A percentile compares a stretch with the other conserved stretches of the same genome.
Evolutionary conservation across 2,329 filamentous ascomycete genomes (phyloP).

Genomic region (Trichoderma sp.): DNA sequence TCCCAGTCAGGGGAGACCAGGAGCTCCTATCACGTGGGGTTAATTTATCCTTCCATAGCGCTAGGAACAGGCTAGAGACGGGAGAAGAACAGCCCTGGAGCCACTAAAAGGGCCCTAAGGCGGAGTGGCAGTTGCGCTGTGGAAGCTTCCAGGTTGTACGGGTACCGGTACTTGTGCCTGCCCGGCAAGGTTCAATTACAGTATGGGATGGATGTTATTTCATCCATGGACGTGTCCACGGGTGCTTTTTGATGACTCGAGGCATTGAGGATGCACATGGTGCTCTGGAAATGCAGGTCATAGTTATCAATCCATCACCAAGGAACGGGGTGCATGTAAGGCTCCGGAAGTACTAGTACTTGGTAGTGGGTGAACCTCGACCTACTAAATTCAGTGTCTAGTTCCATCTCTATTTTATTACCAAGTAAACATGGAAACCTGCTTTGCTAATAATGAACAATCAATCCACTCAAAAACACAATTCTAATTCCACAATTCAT

Average conservation of each 20-base stretch:
- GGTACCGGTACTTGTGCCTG: background rate
- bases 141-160: background rate
- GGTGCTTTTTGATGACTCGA: background rate
- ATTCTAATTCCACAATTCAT: background rate
- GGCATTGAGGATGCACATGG: background rate
- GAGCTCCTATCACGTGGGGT: conserved; percentile 18
- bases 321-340: background rate
- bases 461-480: background rate
- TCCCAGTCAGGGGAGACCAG: conserved; percentile 19
- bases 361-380: too few species aligned
- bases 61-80: background rate
- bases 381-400: too few species aligned
- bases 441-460: background rate
- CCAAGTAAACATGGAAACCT: too few species aligned
- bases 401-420: background rate
- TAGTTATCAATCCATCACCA: too few species aligned
- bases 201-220: too few species aligned
- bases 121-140: background rate
- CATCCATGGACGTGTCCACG: too few species aligned
- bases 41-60: conserved; percentile 10
- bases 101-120: conserved; percentile 2
- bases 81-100: conserved; percentile 7
- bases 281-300: background rate
- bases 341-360: too few species aligned
- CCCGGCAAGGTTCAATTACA: too few species aligned